Conservation (phyloP, 805 yeast species). For the Blastobotrys terrestris region DNA sequence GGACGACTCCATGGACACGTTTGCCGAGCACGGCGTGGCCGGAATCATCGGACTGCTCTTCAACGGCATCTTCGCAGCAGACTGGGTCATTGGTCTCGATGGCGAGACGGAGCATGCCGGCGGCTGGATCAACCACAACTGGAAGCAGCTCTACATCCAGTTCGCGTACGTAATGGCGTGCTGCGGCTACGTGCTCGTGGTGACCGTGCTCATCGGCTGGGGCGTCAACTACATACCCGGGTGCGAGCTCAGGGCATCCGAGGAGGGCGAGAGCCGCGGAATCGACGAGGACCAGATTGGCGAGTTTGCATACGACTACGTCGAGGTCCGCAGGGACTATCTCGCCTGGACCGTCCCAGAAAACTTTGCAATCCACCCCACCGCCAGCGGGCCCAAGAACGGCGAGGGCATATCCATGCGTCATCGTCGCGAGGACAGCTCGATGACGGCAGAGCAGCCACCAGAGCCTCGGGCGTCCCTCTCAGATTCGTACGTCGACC, state of each 20-base stretch:
- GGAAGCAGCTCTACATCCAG: slow-evolving; percentile 87
- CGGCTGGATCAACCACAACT: slow-evolving; percentile 89
- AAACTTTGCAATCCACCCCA: not conserved
- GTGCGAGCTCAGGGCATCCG: slow-evolving; percentile 69
- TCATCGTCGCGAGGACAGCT: not conserved
- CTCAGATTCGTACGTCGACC: not conserved
- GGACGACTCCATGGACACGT: slow-evolving; percentile 89
- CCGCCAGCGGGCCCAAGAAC: not conserved
- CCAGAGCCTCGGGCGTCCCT: not conserved
- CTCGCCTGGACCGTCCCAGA: slow-evolving; percentile 37
- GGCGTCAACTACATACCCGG: slow-evolving; percentile 76
- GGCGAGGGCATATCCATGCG: not conserved
- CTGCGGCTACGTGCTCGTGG: slow-evolving; percentile 65
- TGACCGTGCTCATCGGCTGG: slow-evolving; percentile 71
- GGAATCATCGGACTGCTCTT: slow-evolving; percentile 87
- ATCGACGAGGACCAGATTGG: slow-evolving; percentile 97
- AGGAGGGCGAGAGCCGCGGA: slow-evolving; percentile 81
- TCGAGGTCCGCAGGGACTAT: slow-evolving; percentile 89
- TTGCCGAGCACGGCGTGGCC: slow-evolving; percentile 99
- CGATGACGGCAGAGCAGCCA: not conserved
- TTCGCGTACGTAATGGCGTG: slow-evolving; percentile 75
- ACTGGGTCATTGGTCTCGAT: slow-evolving; percentile 86
- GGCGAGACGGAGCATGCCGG: slow-evolving; percentile 79
- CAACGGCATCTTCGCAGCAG: slow-evolving; percentile 77
- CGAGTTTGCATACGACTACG: slow-evolving; percentile 97